These are phyloP conservation scores for Dimocarpus longan DNA, from an alignment of 345 rosid genomes.

Conservation along the genomic window DNA sequence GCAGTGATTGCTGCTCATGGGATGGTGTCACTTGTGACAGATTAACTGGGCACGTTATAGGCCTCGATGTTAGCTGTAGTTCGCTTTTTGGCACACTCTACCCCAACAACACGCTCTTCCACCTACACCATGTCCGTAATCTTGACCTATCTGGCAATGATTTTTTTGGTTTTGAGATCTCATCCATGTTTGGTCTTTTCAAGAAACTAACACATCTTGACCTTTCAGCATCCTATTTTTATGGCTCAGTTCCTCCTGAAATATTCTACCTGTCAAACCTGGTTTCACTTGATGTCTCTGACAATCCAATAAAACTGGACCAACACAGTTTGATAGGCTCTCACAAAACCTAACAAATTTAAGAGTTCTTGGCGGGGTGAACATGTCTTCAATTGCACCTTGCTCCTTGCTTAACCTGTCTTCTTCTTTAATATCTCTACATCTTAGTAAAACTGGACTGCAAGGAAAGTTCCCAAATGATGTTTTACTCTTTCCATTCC, in stretches of 20 bases:
- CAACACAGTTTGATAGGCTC: neutral
- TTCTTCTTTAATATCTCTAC: neutral
- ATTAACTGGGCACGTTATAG: too few species aligned
- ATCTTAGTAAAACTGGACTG: neutral
- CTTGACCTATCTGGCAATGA: too few species aligned
- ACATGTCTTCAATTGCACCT: too few species aligned
- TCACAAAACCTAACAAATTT: neutral
- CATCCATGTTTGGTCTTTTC: too few species aligned
- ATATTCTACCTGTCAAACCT: neutral
- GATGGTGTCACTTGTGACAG: too few species aligned
- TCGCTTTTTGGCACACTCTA: too few species aligned
- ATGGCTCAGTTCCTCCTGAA: neutral
- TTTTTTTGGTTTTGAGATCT: too few species aligned
- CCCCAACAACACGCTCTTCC: too few species aligned
- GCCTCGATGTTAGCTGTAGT: too few species aligned
- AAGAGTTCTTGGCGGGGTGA: neutral
- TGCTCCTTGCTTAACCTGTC: neutral
- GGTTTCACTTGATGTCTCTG: neutral
- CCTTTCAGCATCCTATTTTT: neutral
- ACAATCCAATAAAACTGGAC: neutral
- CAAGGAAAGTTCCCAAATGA: neutral
- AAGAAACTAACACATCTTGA: too few species aligned
- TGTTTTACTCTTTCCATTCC: neutral
- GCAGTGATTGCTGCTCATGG: too few species aligned
- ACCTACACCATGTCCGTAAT: too few species aligned